Conservation (phyloP, 768 basidiomycete genomes). For the Calocera viscosa region DNA sequence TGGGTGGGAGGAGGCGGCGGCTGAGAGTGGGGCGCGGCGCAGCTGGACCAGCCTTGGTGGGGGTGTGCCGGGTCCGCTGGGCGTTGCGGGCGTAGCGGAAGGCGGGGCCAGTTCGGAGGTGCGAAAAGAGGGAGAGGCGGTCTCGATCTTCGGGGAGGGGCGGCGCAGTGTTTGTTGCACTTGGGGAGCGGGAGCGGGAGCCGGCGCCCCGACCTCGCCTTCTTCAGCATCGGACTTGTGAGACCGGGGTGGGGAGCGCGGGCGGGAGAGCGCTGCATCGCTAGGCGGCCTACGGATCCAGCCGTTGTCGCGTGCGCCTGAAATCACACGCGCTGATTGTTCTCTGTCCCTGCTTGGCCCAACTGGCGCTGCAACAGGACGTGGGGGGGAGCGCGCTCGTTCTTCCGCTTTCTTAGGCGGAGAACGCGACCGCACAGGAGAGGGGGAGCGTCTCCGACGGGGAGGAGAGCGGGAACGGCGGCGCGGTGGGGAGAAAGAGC, state of each 20-base stretch:
- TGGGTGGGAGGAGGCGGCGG: background rate
- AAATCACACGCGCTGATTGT: background rate
- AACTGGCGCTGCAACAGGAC: background rate
- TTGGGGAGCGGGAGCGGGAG: no score
- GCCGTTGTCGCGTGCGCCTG: background rate
- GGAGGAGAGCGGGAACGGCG: background rate
- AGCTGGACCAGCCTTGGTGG: background rate
- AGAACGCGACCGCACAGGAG: background rate
- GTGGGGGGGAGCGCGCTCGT: background rate
- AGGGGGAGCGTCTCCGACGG: background rate
- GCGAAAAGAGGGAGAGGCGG: background rate
- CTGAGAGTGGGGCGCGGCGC: background rate
- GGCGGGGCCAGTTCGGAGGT: background rate
- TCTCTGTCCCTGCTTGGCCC: background rate
- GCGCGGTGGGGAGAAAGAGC: background rate
- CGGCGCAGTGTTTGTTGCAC: no score
- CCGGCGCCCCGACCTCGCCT: background rate
- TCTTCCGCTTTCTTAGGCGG: background rate
- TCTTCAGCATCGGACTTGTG: background rate
- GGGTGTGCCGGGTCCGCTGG: background rate
- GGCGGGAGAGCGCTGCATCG: background rate
- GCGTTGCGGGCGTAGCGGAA: background rate
- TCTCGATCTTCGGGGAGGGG: background rate
- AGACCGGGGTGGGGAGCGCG: background rate
- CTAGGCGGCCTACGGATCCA: background rate